Evolutionary conservation across 2,329 filamentous ascomycete genomes (phyloP).

Genomic region (Dactylonectria estremocensis): DNA sequence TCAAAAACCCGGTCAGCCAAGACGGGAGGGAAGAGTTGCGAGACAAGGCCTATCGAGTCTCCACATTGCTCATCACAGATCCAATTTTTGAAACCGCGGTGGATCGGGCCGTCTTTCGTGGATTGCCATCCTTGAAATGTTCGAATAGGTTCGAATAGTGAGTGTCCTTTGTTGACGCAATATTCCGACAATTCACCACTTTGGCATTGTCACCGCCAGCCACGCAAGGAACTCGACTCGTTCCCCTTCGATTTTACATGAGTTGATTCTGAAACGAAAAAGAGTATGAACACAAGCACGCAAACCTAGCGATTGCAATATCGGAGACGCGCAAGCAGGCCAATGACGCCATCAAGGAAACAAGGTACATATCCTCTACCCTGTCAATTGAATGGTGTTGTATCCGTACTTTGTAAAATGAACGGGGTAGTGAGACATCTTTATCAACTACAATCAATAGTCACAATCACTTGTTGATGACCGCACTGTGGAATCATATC

Average conservation of each 20-base stretch:
- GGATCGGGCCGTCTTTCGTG: conserved; percentile 41
- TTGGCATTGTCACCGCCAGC: neutral
- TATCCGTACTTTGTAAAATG: too few species aligned
- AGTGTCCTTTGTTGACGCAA: neutral
- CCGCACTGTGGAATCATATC: conserved; percentile 3
- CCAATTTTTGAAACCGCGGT: conserved; percentile 27
- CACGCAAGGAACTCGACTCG: neutral
- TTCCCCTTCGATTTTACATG: neutral
- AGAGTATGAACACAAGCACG: neutral
- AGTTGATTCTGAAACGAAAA: neutral
- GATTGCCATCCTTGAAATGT: too few species aligned
- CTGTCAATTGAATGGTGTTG: conserved; percentile 12
- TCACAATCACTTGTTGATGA: neutral
- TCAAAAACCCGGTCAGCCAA: conserved; percentile 12
- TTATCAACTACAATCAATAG: neutral
- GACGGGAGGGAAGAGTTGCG: conserved; percentile 18
- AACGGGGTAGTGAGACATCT: conserved; percentile 1
- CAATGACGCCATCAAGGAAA: conserved; percentile 23
- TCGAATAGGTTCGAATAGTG: conserved; percentile 1
- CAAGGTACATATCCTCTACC: conserved; percentile 2
- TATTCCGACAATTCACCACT: neutral
- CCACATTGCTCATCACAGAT: conserved; percentile 4
- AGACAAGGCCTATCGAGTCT: conserved; percentile 1
- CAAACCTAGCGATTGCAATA: neutral
- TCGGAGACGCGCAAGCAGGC: conserved; percentile 26